phyloP scores from a whole-genome alignment of 768 basidiomycete species.

The Gymnopilus dilepis region DNA sequence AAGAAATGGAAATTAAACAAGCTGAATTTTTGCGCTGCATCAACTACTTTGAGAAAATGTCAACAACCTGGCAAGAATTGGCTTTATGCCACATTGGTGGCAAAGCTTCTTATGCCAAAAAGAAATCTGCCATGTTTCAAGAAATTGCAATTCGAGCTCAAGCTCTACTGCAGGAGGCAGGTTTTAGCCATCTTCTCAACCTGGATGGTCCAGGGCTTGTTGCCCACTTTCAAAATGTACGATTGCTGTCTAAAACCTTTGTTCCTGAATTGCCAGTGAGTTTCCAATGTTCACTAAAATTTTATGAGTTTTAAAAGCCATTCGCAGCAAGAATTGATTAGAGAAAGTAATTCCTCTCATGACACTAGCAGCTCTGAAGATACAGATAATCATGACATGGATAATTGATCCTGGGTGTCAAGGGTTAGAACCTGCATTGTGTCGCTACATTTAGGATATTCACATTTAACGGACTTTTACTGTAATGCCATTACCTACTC shows the following conservation, averaged over 20 bases:
- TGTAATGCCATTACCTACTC: too few species aligned
- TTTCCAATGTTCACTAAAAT: too few species aligned
- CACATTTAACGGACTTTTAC: too few species aligned
- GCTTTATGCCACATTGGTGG: not conserved
- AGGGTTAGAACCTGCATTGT: too few species aligned
- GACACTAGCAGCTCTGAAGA: too few species aligned
- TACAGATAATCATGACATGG: too few species aligned
- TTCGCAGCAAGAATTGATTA: too few species aligned
- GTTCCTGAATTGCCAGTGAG: not conserved
- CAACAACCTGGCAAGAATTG: conserved; percentile 17
- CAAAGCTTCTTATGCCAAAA: conserved; percentile 6
- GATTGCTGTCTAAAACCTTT: not conserved
- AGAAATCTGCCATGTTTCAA: conserved; percentile 2
- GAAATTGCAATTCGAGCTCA: not conserved
- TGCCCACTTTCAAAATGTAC: not conserved
- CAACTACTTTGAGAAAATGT: conserved; percentile 18
- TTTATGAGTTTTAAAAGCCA: too few species aligned
- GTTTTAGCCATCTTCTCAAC: not conserved
- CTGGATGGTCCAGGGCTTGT: not conserved
- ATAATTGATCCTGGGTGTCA: too few species aligned
- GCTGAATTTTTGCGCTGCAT: conserved; percentile 28
- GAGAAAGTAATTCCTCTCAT: too few species aligned
- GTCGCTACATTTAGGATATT: too few species aligned
- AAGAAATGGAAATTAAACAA: conserved; percentile 29
- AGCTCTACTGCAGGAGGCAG: not conserved